Evolutionary conservation across 2,329 filamentous ascomycete species (phyloP).

Genomic region (Colletotrichum sp.): DNA sequence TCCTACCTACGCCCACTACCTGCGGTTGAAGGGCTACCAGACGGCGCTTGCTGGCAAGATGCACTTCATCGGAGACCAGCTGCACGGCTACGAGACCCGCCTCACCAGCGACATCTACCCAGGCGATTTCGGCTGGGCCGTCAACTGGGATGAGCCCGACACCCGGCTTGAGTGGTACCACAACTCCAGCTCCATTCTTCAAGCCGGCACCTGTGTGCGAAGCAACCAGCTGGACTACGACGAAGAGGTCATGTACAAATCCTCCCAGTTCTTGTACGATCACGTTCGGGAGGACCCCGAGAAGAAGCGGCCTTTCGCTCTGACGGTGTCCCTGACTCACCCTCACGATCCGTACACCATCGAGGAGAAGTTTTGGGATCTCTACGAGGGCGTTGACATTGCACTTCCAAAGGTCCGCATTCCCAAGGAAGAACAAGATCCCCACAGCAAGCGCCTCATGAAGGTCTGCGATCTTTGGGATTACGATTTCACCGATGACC

Average conservation of each 20-base stretch:
- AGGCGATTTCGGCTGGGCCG: conserved; percentile 91
- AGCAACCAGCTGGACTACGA: conserved; percentile 97
- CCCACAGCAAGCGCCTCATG: conserved; percentile 85
- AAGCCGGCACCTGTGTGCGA: conserved; percentile 85
- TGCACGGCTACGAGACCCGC: conserved; percentile 91
- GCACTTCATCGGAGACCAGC: conserved; percentile 95
- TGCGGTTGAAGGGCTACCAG: conserved; percentile 85
- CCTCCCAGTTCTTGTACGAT: conserved; percentile 88
- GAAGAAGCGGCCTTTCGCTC: conserved; percentile 77
- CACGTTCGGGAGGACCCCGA: conserved; percentile 80
- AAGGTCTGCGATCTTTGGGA: conserved; percentile 89
- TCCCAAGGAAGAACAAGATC: conserved; percentile 80
- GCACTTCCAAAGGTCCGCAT: conserved; percentile 80
- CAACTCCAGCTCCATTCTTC: conserved; percentile 91
- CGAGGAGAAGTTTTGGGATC: conserved; percentile 90
- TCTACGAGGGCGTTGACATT: conserved; percentile 90
- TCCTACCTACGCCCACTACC: conserved; percentile 91
- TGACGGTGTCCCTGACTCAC: conserved; percentile 92
- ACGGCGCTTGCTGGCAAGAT: conserved; percentile 94
- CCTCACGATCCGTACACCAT: conserved; percentile 96
- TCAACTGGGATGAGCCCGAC: conserved; percentile 93
- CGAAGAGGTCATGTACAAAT: conserved; percentile 93
- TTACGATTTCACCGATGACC: conserved; percentile 81
- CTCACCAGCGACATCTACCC: conserved; percentile 97
- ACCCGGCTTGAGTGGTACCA: conserved; percentile 93